These are phyloP conservation scores for Hypoxylon sp. DNA, from an alignment of 2,329 filamentous ascomycete genomes.

Conservation along the genomic window DNA sequence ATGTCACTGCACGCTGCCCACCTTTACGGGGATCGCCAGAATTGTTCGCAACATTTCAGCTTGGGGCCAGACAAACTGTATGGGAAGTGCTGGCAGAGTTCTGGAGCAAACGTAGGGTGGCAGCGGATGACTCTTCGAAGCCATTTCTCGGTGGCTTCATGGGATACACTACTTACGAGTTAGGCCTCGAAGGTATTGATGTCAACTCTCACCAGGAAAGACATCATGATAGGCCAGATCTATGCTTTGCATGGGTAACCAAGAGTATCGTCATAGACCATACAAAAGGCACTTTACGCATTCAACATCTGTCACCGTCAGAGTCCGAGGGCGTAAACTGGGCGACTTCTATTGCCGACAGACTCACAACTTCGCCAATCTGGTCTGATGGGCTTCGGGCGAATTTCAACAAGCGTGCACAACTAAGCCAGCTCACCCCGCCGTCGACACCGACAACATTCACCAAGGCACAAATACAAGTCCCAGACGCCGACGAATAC, in stretches of 20 bases:
- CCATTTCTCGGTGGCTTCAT: constrained; percentile 88
- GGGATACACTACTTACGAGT: constrained; percentile 88
- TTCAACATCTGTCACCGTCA: constrained; percentile 74
- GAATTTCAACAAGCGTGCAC: constrained; percentile 40
- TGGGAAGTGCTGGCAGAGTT: constrained; percentile 69
- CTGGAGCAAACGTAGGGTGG: constrained; percentile 53
- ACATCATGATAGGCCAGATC: constrained; percentile 71
- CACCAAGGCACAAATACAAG: constrained; percentile 52
- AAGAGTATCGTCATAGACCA: constrained; percentile 86
- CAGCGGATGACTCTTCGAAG: constrained; percentile 46
- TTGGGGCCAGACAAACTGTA: constrained; percentile 56
- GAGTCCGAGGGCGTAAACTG: constrained; percentile 58
- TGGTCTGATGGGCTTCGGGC: constrained; percentile 54
- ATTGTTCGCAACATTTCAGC: constrained; percentile 49
- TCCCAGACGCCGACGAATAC: constrained; percentile 68
- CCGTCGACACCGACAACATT: constrained; percentile 50
- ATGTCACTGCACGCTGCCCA: constrained; percentile 54
- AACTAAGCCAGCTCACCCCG: constrained; percentile 49
- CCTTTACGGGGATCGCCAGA: constrained; percentile 35
- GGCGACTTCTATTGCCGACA: constrained; percentile 60
- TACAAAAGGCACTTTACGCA: constrained; percentile 69
- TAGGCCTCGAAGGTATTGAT: constrained; percentile 76
- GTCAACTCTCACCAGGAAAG: constrained; percentile 58
- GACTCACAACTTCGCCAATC: constrained; percentile 53
- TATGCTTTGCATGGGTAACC: constrained; percentile 83